phyloP scores from a whole-genome alignment of 495 filamentous ascomycete genomes.

The Paragyromitra xinjiangensis region DNA sequence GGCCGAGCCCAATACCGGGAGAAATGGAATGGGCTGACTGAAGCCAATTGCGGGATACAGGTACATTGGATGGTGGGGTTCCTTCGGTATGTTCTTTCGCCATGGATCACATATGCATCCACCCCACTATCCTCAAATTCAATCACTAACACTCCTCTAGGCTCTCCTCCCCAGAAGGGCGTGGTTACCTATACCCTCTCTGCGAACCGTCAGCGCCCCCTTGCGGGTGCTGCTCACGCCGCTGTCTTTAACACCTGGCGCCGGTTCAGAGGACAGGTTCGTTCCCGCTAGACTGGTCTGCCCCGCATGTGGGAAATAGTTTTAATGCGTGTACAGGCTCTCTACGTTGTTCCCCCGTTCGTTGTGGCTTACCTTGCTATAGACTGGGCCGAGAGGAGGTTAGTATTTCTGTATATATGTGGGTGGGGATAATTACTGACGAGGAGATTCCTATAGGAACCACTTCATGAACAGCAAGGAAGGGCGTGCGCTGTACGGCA shows the following conservation, averaged over 20 bases:
- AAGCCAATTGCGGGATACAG: slow-evolving; percentile 64
- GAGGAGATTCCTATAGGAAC: slow-evolving; percentile 67
- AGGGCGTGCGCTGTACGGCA: slow-evolving; percentile 70
- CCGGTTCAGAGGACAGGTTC: slow-evolving; percentile 62
- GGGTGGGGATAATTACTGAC: not conserved
- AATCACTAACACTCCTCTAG: slow-evolving; percentile 6
- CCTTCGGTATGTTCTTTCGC: slow-evolving; percentile 62
- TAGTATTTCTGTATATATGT: slow-evolving; percentile 47
- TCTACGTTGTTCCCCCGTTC: slow-evolving; percentile 84
- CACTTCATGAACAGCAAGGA: slow-evolving; percentile 91
- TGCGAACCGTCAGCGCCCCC: slow-evolving; percentile 71
- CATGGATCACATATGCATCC: slow-evolving; percentile 50
- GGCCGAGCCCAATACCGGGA: not conserved
- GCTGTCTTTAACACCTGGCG: slow-evolving; percentile 67
- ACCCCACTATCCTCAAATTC: slow-evolving; percentile 9
- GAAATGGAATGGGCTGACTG: slow-evolving; percentile 26
- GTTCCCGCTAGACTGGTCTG: slow-evolving; percentile 38
- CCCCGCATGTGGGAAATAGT: slow-evolving; percentile 62
- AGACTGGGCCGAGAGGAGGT: slow-evolving; percentile 88
- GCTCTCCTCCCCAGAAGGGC: slow-evolving; percentile 69
- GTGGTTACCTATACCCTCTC: slow-evolving; percentile 70
- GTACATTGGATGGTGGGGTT: slow-evolving; percentile 85
- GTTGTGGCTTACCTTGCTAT: slow-evolving; percentile 76
- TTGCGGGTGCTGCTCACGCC: slow-evolving; percentile 69
- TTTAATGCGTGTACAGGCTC: slow-evolving; percentile 66